Evolutionary conservation across 2,329 filamentous ascomycete species (phyloP).

Genomic region (Trichothecium sympodiale): DNA sequence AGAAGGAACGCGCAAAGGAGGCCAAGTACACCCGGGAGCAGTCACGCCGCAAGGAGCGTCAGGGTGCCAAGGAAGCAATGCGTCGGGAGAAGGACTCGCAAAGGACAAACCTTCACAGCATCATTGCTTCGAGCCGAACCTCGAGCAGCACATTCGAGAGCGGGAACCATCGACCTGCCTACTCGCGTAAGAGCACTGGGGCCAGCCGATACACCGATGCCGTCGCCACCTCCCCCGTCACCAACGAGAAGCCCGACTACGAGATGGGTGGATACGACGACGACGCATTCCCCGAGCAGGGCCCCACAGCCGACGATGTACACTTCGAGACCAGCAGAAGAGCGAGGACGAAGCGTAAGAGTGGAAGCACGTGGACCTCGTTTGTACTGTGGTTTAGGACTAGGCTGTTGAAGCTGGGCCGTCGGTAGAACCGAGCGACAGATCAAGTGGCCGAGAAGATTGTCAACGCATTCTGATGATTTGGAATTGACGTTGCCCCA

Average conservation of each 20-base stretch:
- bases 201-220: conserved; percentile 28
- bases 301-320: conserved; percentile 12
- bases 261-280: too few relatives aligned
- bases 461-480: background rate
- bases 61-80: conserved; percentile 44
- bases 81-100: conserved; percentile 18
- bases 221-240: conserved; percentile 15
- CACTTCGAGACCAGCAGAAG: conserved; percentile 2
- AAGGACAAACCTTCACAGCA: background rate
- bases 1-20: conserved; percentile 49
- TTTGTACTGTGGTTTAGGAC: conserved; percentile 56
- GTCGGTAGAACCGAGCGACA: conserved; percentile 19
- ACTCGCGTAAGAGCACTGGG: conserved; percentile 16
- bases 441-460: background rate
- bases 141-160: conserved; percentile 18
- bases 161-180: conserved; percentile 15
- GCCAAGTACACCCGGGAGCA: conserved; percentile 52
- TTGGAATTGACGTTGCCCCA: background rate
- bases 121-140: too few relatives aligned
- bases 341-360: conserved; percentile 41
- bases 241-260: too few relatives aligned
- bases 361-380: conserved; percentile 49
- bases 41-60: conserved; percentile 45
- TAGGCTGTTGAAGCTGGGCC: conserved; percentile 28
- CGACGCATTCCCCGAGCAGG: conserved; percentile 10